phyloP scores from a whole-genome alignment of 2,329 filamentous ascomycete genomes.

The Pseudogymnoascus sp. region DNA sequence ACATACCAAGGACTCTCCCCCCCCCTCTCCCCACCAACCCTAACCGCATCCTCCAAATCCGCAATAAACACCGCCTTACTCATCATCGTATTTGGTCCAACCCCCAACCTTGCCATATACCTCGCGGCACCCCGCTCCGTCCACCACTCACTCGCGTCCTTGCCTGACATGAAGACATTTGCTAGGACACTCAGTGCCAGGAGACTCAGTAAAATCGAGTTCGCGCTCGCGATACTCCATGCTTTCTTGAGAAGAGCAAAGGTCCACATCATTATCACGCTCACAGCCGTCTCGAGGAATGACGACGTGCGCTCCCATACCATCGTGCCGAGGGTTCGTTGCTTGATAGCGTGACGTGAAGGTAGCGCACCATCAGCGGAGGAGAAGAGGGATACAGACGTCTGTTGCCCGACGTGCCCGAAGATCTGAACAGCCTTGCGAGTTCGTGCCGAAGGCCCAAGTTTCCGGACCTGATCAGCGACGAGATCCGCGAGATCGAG shows the following conservation, averaged over 20 bases:
- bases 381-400: conserved; percentile 52
- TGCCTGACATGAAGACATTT: conserved; percentile 68
- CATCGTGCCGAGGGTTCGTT: conserved; percentile 56
- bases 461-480: conserved; percentile 66
- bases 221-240: conserved; percentile 60
- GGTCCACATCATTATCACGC: conserved; percentile 68
- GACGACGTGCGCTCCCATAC: conserved; percentile 64
- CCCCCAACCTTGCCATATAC: conserved; percentile 75
- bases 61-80: conserved; percentile 74
- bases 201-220: conserved; percentile 63
- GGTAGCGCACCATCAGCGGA: conserved; percentile 33
- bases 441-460: conserved; percentile 65
- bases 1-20: neutral
- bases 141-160: conserved; percentile 73
- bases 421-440: conserved; percentile 74
- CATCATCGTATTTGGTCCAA: conserved; percentile 72
- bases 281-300: conserved; percentile 64
- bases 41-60: conserved; percentile 46
- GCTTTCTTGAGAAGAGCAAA: conserved; percentile 57
- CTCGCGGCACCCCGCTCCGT: conserved; percentile 67
- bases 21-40: neutral
- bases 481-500: conserved; percentile 67
- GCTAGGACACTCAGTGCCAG: conserved; percentile 59
- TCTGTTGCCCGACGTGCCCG: conserved; percentile 62
- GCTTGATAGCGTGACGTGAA: conserved; percentile 50